phyloP scores from a whole-genome alignment of 1,284 basidiomycete species.

The Megacollybia platyphylla region DNA sequence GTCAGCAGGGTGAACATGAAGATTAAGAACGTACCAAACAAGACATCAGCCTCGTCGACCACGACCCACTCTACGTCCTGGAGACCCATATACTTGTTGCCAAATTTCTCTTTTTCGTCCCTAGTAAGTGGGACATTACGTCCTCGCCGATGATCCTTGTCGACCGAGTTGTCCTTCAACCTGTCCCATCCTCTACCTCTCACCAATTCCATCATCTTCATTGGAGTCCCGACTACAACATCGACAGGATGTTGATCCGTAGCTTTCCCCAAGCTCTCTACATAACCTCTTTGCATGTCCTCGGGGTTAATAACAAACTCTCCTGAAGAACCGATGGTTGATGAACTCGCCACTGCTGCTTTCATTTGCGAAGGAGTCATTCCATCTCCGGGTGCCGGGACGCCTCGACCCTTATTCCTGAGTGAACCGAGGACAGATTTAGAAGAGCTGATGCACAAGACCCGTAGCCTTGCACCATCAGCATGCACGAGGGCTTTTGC shows the following conservation, averaged over 20 bases:
- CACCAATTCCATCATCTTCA: constrained; percentile 62
- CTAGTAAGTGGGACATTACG: constrained; percentile 18
- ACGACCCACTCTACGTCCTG: constrained; percentile 73
- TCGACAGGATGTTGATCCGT: constrained; percentile 36
- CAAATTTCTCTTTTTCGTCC: constrained; percentile 18
- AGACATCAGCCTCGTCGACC: constrained; percentile 80
- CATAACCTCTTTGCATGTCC: constrained; percentile 1
- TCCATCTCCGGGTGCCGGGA: constrained; percentile 8
- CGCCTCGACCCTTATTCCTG: constrained; percentile 39
- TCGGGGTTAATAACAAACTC: constrained; percentile 7
- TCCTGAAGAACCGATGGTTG: constrained; percentile 6
- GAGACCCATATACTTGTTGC: constrained; percentile 42
- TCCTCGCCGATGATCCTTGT: constrained; percentile 15
- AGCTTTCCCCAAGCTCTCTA: constrained; percentile 1
- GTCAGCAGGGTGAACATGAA: constrained; percentile 1
- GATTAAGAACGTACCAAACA: constrained; percentile 50
- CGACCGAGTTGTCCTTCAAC: constrained; percentile 14
- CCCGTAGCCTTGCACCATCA: constrained; percentile 79
- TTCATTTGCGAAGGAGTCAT: constrained; percentile 17
- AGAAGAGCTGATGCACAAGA: constrained; percentile 64
- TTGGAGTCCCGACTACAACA: constrained; percentile 67
- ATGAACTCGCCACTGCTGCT: not conserved
- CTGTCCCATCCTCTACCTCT: constrained; percentile 56
- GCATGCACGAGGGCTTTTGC: constrained; percentile 72
- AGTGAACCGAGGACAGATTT: constrained; percentile 64